Base-by-base conservation (phyloP, 2,329 filamentous ascomycete species). In the Drechslerella dactyloides region DNA sequence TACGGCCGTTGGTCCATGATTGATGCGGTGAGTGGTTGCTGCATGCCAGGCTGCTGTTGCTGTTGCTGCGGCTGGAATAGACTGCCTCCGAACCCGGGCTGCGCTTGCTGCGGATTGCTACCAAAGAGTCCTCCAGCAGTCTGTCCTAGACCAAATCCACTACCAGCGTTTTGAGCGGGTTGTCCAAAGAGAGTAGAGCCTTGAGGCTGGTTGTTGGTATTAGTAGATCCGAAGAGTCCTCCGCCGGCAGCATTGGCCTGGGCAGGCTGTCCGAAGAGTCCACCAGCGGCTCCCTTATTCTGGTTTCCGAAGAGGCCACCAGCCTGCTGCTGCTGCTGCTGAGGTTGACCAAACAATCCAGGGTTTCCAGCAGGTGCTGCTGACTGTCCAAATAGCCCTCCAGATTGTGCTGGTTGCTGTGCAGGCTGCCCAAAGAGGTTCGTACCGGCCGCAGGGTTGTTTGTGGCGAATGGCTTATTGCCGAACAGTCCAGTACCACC, bases 1-100 rank as follows among this genome's bases (percentile, higher is more conserved):
- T 96, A 99, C 0, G 96, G 93, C 58, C 90, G 91, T n/a, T 87
- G 84, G 74, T 93, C 91, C 69, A 87, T 87, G 63, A 96, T 85
- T 72, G 91, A 94, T 3, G 92, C 88, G 35, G 89, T 91, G 68
- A 96, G 82, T 17, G 84, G 81, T 77, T 90, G 87, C 15, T 84
- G 84, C 53, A 69, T 51, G 42, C 57, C 60, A 7, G 81, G 81
- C 74, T 83, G 81, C 54, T 84, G 84, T 84, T 85, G 82, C 69
- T 83, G 83, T 63, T 82, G 82, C 74, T 83, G 83, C 5, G 81
- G 82, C 54, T 78, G 79, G 74, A 87, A 86, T 23, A 87, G 81
- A 68, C 77, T 79, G 19, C 77, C 74, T 33, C 75, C 76, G 62
- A 74, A 74, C 35, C 63, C 60, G 55, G 61, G 10, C 35, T 72